phyloP scores from a whole-genome alignment of 2,329 filamentous ascomycete genomes.

The Cadophora malorum region DNA sequence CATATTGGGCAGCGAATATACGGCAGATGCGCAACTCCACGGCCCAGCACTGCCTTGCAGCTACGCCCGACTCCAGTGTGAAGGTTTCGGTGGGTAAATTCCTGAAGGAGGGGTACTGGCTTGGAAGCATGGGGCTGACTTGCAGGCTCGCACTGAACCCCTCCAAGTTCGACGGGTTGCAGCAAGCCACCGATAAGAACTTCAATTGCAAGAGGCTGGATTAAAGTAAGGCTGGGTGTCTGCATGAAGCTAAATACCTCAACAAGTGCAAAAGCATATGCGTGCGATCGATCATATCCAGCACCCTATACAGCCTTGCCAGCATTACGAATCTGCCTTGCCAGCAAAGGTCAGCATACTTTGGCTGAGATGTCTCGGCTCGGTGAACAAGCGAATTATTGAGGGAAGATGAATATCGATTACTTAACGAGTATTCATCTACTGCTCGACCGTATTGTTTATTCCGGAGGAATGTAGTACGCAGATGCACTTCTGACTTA shows the following conservation, averaged over 20 bases:
- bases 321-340: constrained; percentile 10
- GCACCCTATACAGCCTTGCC: constrained; percentile 1
- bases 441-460: not conserved
- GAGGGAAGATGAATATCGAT: not conserved
- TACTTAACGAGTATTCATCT: not conserved
- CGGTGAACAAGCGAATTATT: not conserved
- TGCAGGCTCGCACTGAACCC: constrained; percentile 9
- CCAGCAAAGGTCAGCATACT: not conserved
- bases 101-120: not conserved
- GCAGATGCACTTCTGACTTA: too few species aligned
- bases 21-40: not conserved
- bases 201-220: constrained; percentile 1
- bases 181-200: constrained; percentile 10
- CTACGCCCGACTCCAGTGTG: constrained; percentile 11
- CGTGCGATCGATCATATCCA: not conserved
- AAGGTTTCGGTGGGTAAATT: constrained; percentile 8
- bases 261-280: constrained; percentile 12
- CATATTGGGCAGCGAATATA: constrained; percentile 11
- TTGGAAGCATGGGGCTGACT: constrained; percentile 3
- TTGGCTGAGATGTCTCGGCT: not conserved
- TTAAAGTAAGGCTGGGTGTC: not conserved
- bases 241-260: constrained; percentile 9
- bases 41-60: constrained; percentile 11
- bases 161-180: constrained; percentile 6
- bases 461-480: not conserved